Evolutionary conservation across 148 eudicot species (phyloP).

Genomic region (Nepenthes mirabilis): DNA sequence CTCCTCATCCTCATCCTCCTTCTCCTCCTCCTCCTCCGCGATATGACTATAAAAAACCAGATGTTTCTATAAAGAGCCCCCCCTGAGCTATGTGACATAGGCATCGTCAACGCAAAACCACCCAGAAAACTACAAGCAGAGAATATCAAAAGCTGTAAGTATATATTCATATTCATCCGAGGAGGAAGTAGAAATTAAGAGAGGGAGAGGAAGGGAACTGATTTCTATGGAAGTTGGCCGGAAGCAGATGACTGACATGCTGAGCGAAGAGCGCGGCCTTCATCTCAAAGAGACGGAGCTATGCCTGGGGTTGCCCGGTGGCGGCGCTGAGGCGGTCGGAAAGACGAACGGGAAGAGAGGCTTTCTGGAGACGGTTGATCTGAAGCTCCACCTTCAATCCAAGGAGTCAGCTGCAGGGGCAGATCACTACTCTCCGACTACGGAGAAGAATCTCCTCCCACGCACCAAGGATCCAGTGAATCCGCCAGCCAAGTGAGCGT

Average conservation of each 20-base stretch:
- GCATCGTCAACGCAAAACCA: too few relatives aligned
- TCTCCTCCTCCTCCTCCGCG: slow-evolving; percentile 4
- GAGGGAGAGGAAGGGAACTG: too few relatives aligned
- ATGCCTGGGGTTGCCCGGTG: slow-evolving; percentile 50
- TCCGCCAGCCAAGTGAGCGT: slow-evolving; percentile 44
- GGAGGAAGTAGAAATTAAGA: too few relatives aligned
- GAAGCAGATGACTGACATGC: too few relatives aligned
- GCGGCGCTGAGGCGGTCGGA: slow-evolving; percentile 14
- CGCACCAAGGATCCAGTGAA: slow-evolving; percentile 24
- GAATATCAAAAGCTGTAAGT: too few relatives aligned
- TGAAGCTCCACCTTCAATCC: slow-evolving; percentile 38
- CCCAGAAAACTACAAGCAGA: too few relatives aligned
- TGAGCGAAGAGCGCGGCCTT: slow-evolving; percentile 11
- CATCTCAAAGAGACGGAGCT: slow-evolving; percentile 45
- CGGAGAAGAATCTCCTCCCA: slow-evolving; percentile 7
- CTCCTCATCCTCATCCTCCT: slow-evolving; percentile 11
- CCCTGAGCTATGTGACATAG: too few relatives aligned
- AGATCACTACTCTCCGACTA: slow-evolving; percentile 7
- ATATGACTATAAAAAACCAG: too few relatives aligned
- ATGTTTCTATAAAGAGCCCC: too few relatives aligned
- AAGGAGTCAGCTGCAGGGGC: slow-evolving; percentile 20
- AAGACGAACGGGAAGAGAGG: slow-evolving; percentile 40
- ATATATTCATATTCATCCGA: too few relatives aligned
- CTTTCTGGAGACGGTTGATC: slow-evolving; percentile 55
- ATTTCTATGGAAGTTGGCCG: too few relatives aligned